Evolutionary conservation across 805 yeast genomes (phyloP).

Genomic region (Lachancea sp.): DNA sequence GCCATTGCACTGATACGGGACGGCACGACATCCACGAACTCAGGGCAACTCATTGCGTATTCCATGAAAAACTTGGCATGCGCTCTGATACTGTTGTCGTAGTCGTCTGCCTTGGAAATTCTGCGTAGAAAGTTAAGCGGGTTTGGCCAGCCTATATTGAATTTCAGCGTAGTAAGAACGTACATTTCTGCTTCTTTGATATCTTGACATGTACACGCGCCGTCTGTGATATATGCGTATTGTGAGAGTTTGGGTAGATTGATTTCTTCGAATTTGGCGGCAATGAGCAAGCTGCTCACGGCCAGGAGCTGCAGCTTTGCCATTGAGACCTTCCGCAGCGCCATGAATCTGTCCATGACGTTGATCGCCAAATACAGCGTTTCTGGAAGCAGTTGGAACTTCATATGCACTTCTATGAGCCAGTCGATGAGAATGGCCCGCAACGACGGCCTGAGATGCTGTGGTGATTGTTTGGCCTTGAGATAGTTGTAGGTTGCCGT

Average conservation of each 20-base stretch:
- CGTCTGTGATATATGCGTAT: constrained; percentile 84
- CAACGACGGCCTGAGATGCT: constrained; percentile 70
- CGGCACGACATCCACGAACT: constrained; percentile 66
- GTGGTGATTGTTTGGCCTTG: constrained; percentile 42
- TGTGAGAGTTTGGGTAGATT: constrained; percentile 78
- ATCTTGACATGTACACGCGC: constrained; percentile 73
- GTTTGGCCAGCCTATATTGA: constrained; percentile 76
- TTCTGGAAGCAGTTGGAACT: constrained; percentile 79
- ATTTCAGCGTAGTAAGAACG: constrained; percentile 63
- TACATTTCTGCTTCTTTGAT: constrained; percentile 78
- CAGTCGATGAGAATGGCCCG: constrained; percentile 87
- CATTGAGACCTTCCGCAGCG: constrained; percentile 64
- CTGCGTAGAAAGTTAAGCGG: constrained; percentile 87
- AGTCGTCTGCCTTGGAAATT: constrained; percentile 85
- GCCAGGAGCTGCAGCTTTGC: constrained; percentile 81
- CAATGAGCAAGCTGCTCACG: constrained; percentile 77
- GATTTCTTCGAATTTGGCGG: constrained; percentile 92
- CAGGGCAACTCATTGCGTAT: constrained; percentile 66
- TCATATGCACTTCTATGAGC: constrained; percentile 82
- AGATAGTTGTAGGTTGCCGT: constrained; percentile 67
- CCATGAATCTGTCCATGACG: constrained; percentile 81
- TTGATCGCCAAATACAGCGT: constrained; percentile 78
- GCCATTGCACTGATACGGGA: constrained; percentile 82
- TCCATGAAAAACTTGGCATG: constrained; percentile 81
- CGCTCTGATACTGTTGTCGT: constrained; percentile 76